Percentiles rank a stretch among this genome's conserved stretches.
phyloP scores from a whole-genome alignment of 2,329 filamentous ascomycete species.

The Huntiella abstrusa region DNA sequence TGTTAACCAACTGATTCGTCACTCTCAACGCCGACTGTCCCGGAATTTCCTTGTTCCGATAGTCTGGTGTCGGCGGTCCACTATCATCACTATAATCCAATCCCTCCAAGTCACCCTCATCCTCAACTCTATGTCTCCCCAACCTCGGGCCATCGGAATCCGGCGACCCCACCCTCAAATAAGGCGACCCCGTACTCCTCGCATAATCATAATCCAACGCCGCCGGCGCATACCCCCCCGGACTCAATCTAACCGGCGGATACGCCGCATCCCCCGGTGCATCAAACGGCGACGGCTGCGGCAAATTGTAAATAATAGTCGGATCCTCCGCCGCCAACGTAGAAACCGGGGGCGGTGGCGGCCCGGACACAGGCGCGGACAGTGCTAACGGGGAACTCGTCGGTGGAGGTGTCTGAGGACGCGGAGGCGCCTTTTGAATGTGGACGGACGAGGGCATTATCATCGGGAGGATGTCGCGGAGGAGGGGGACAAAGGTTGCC shows the following conservation, averaged over 20 bases:
- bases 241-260: neutral
- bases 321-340: neutral
- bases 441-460: slow-evolving; percentile 39
- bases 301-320: neutral
- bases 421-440: slow-evolving; percentile 24
- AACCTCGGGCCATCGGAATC: neutral
- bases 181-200: neutral
- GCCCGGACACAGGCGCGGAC: neutral
- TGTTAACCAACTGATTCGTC: slow-evolving; percentile 27
- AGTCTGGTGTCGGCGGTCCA: slow-evolving; percentile 4
- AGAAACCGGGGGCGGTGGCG: neutral
- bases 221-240: neutral
- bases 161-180: neutral
- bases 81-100: slow-evolving; percentile 16
- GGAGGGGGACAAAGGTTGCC: slow-evolving; percentile 34
- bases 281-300: neutral
- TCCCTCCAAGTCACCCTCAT: slow-evolving; percentile 24
- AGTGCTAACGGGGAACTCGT: neutral
- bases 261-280: neutral
- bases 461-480: slow-evolving; percentile 41
- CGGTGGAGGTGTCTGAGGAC: neutral
- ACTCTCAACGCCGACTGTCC: slow-evolving; percentile 6
- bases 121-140: neutral
- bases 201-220: neutral
- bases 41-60: slow-evolving; percentile 2